These are phyloP conservation scores for Malus domestica DNA, from an alignment of 306 rosid genomes.

Conservation along the genomic window DNA sequence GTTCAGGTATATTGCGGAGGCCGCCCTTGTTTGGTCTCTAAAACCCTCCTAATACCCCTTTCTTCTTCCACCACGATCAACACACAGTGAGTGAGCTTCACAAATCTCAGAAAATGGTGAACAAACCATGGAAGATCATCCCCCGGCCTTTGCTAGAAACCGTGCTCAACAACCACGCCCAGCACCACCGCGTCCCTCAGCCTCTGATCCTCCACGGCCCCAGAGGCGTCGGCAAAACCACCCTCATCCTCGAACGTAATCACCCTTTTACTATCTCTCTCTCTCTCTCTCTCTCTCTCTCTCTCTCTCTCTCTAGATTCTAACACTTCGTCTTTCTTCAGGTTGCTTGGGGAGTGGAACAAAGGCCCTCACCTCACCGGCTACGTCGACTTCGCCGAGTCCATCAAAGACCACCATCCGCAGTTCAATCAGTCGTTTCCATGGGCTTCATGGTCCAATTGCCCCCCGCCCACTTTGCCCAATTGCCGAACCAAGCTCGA, in stretches of 20 bases:
- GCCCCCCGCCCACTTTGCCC: conserved; percentile 47
- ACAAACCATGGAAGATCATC: conserved; percentile 70
- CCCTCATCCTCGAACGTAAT: conserved; percentile 78
- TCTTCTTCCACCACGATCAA: neutral
- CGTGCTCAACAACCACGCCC: conserved; percentile 77
- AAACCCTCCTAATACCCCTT: conserved; percentile 39
- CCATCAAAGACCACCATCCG: conserved; percentile 52
- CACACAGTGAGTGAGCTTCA: neutral
- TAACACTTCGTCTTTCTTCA: conserved; percentile 8
- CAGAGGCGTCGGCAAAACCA: conserved; percentile 87
- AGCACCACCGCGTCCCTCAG: conserved; percentile 81
- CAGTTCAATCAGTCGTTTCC: conserved; percentile 40
- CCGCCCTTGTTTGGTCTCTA: neutral
- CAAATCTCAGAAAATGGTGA: conserved; percentile 36
- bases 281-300: neutral
- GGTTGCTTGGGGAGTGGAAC: conserved; percentile 79
- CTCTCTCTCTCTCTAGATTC: neutral
- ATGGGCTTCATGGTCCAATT: conserved; percentile 79
- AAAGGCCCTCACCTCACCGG: conserved; percentile 80
- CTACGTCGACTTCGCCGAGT: conserved; percentile 77
- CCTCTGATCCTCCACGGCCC: conserved; percentile 91
- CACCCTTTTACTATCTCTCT: neutral
- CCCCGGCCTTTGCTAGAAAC: conserved; percentile 83
- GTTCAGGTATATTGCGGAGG: neutral
- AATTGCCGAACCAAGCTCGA: conserved; percentile 57